Conservation (phyloP, 148 eudicot genomes). For the Fagopyrum esculentum region DNA sequence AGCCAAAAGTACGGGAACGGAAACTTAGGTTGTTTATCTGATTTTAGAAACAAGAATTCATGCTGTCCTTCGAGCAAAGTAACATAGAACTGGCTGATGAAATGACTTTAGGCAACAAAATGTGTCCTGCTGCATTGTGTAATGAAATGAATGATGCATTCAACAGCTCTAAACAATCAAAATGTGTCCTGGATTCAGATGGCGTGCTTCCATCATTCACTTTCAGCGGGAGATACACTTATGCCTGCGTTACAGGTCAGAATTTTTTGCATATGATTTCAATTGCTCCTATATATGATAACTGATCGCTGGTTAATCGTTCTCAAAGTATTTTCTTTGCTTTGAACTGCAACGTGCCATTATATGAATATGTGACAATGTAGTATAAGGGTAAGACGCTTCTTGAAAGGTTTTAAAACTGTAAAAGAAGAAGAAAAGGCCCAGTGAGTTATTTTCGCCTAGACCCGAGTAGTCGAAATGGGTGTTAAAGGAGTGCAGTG, state of each 20-base stretch:
- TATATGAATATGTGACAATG: background rate
- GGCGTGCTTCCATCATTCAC: background rate
- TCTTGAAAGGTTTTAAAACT: background rate
- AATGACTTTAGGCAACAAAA: too few species aligned
- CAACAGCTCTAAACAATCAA: too few species aligned
- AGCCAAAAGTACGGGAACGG: background rate
- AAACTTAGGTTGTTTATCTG: background rate
- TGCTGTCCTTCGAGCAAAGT: slow-evolving; percentile 2
- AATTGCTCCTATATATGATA: background rate
- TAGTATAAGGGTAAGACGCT: background rate
- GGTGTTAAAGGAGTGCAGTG: too few species aligned
- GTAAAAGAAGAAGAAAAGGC: background rate
- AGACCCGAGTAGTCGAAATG: too few species aligned
- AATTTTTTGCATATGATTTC: background rate
- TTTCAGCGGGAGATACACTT: background rate
- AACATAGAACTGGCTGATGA: background rate
- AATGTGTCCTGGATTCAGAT: too few species aligned
- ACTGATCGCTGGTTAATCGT: too few species aligned
- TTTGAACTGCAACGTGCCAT: too few species aligned
- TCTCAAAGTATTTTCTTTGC: too few species aligned
- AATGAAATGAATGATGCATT: background rate
- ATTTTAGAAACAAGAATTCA: background rate
- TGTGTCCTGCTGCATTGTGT: background rate
- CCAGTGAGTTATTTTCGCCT: too few species aligned
- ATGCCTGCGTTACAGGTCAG: background rate